phyloP scores from a whole-genome alignment of 495 filamentous ascomycete genomes.

The Penicillium paxilli region DNA sequence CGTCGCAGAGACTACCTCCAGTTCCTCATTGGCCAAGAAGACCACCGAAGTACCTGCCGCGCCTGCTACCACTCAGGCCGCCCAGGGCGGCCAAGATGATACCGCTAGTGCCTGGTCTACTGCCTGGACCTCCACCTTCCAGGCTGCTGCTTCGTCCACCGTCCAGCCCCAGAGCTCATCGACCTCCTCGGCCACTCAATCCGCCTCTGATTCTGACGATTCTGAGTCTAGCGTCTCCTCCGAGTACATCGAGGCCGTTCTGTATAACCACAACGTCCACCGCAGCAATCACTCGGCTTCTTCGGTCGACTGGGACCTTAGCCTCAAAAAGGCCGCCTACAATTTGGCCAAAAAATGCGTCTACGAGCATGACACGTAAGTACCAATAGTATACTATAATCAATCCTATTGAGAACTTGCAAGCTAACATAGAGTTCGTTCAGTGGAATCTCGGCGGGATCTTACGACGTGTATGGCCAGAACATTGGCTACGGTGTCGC shows the following conservation, averaged over 20 bases:
- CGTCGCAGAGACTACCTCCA: neutral
- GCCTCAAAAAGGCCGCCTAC: conserved; percentile 62
- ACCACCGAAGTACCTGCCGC: conserved; percentile 19
- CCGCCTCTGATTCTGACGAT: conserved; percentile 20
- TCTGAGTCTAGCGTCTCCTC: conserved; percentile 21
- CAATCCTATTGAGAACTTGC: neutral
- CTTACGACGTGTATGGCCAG: conserved; percentile 65
- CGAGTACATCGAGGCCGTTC: conserved; percentile 45
- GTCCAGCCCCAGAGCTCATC: conserved; percentile 1
- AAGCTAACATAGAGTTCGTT: neutral
- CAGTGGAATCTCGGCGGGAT: neutral
- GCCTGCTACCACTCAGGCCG: conserved; percentile 9
- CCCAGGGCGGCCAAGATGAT: neutral
- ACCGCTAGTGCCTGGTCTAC: conserved; percentile 9
- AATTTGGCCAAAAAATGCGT: conserved; percentile 56
- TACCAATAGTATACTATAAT: conserved; percentile 4
- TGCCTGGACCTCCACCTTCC: conserved; percentile 23
- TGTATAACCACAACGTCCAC: conserved; percentile 82
- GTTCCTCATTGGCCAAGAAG: conserved; percentile 18
- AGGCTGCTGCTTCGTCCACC: conserved; percentile 8
- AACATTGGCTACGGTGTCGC: conserved; percentile 66
- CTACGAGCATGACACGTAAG: conserved; percentile 78
- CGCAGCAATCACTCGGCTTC: conserved; percentile 78
- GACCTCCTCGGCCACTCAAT: conserved; percentile 26
- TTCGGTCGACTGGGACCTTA: conserved; percentile 61